phyloP scores from a whole-genome alignment of 2,329 filamentous ascomycete genomes.

The Pyricularia grisea region DNA sequence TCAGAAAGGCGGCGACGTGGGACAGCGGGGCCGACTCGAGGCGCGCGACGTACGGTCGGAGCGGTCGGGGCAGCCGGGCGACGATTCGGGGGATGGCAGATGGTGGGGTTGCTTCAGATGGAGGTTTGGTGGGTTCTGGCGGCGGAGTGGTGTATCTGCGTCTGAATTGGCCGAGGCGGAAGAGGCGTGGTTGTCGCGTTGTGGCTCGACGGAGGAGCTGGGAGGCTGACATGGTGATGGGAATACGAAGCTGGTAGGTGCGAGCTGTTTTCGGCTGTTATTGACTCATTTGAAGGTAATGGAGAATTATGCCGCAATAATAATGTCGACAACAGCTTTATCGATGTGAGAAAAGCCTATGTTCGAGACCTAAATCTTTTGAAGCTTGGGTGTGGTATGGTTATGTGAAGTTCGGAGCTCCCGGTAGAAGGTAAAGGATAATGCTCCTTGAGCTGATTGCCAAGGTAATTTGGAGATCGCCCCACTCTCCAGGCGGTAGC shows the following conservation, averaged over 20 bases:
- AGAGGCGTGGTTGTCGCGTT: neutral
- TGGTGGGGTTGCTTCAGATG: constrained; percentile 18
- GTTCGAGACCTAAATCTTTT: neutral
- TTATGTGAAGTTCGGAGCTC: neutral
- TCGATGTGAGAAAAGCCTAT: neutral
- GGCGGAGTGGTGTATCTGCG: neutral
- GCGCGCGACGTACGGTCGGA: constrained; percentile 59
- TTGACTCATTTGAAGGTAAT: too few relatives aligned
- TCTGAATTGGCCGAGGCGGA: neutral
- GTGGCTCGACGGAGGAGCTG: neutral
- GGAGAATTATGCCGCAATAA: neutral
- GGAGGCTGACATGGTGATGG: neutral
- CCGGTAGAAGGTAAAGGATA: neutral
- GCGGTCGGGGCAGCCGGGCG: constrained; percentile 50
- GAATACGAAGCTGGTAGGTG: neutral
- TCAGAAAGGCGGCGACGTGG: constrained; percentile 75
- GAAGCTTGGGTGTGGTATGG: neutral
- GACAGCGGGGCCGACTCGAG: constrained; percentile 71
- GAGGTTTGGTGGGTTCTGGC: neutral
- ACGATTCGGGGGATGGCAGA: constrained; percentile 29
- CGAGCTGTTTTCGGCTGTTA: too few relatives aligned
- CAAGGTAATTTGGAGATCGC: neutral
- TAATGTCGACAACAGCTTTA: neutral
- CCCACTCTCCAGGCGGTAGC: neutral
- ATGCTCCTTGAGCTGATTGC: neutral